Base-by-base conservation (phyloP, 768 basidiomycete species). In the Rhodotorula graminis region DNA sequence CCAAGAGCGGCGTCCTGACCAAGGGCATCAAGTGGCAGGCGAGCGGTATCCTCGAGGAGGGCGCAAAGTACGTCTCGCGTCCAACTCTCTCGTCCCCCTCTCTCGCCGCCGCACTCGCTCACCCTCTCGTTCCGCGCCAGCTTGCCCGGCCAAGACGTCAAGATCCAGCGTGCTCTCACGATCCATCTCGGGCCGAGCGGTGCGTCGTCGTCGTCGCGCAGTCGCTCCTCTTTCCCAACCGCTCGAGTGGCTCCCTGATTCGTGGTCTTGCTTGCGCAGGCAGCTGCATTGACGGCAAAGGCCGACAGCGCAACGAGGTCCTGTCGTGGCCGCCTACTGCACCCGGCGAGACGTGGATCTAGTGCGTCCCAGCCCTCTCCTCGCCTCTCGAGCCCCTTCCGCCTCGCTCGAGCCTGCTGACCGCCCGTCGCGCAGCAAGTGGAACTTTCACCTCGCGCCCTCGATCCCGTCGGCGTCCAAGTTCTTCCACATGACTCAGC, bases 401-500 rank as follows among this genome's bases (percentile, higher is more conserved):
- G 0, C 7, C 29, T 12, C 27, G 9, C 0, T n/a, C 10, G 3
- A 3, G 25, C 23, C 25, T 16, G 2, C 50, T 46, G 19, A 46
- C 8, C 16, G 10, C 50, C 47, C n/a, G 11, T 49, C 31, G n/a
- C 11, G 42, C 1, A 72, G 71, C 61, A 42, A 64, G 42, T 73
- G 72, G 72, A 47, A 65, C 2, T 73, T 53, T 52, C 72, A 73
- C 57, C 65, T 73, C 55, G 10, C 46, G 12, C 64, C 64, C 29
- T 21, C n/a, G 14, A 8, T 69, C 15, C 72, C 68, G 19, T 53
- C 72, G 11, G 33, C 60, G n/a, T 67, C 52, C 65, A 69, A 70
- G 60, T 73, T 73, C 65, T 73, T 73, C 46, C 72, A 73, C 61
- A 55, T 73, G 47, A 73, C 68, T 12, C 72, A 73, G 52, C 55